phyloP scores from a whole-genome alignment of 768 basidiomycete genomes.

The Galerina sulciceps region DNA sequence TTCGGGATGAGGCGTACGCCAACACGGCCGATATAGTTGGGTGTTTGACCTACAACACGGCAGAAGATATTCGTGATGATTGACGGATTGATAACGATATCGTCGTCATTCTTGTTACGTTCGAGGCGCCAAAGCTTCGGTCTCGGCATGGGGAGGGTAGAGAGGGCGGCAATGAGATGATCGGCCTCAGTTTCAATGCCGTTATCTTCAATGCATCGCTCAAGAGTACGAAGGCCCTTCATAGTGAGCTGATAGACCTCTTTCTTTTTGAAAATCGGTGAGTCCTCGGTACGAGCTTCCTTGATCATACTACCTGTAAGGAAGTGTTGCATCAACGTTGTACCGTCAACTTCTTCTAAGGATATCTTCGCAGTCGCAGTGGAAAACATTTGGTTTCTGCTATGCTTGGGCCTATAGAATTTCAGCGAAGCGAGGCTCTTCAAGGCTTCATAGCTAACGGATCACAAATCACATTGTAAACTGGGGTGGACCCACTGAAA shows the following conservation, averaged over 20 bases:
- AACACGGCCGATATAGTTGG: neutral
- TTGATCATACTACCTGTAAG: conserved; percentile 4
- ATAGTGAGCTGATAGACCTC: conserved; percentile 8
- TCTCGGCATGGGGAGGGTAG: conserved; percentile 2
- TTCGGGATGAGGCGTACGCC: conserved; percentile 2
- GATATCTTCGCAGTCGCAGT: neutral
- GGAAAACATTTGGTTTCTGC: neutral
- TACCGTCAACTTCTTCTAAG: neutral
- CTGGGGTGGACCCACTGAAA: neutral
- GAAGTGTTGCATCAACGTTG: conserved; percentile 10
- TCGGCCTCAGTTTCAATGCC: conserved; percentile 10
- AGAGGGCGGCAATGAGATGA: conserved; percentile 8
- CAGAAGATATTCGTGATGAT: conserved; percentile 8
- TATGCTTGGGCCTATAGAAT: neutral
- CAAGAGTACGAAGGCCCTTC: conserved; percentile 7
- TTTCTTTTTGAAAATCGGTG: conserved; percentile 1
- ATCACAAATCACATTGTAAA: neutral
- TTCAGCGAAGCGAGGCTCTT: conserved; percentile 9
- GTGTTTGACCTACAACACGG: neutral
- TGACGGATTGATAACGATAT: conserved; percentile 9
- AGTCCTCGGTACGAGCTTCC: neutral
- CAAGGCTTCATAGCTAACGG: conserved; percentile 11
- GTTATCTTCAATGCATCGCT: conserved; percentile 9
- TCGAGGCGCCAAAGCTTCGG: conserved; percentile 8
- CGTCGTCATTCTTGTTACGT: conserved; percentile 3